Evolutionary conservation across 2,329 filamentous ascomycete species (phyloP).

Genomic region (Diaporthe humulicola): DNA sequence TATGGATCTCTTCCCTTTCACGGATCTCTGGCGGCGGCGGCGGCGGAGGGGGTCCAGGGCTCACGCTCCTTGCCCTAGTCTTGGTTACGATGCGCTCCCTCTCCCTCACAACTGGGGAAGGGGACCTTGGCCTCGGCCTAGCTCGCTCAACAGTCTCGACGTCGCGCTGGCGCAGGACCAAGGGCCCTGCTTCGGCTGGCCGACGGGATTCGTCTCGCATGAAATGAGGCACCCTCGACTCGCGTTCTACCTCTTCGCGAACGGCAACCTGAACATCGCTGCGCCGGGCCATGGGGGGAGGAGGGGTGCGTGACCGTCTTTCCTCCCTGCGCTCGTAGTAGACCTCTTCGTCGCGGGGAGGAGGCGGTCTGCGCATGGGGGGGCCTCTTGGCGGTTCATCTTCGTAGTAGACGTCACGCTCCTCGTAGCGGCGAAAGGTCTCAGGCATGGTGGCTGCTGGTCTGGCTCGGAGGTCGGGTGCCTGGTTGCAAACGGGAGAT

Average conservation of each 20-base stretch:
- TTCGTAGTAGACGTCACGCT: conserved; percentile 60
- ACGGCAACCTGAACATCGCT: conserved; percentile 55
- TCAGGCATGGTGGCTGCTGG: conserved; percentile 44
- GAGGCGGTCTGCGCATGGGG: conserved; percentile 32
- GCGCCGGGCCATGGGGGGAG: conserved; percentile 38
- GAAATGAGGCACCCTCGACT: conserved; percentile 62
- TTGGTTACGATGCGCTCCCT: conserved; percentile 56
- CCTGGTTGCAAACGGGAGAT: conserved; percentile 27
- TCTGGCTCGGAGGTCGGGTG: conserved; percentile 9
- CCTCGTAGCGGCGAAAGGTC: conserved; percentile 54
- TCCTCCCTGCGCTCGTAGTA: conserved; percentile 38
- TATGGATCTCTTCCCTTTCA: conserved; percentile 49
- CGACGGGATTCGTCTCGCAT: conserved; percentile 64
- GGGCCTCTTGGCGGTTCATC: conserved; percentile 40
- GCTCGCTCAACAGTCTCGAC: conserved; percentile 66
- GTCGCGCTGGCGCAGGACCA: conserved; percentile 68
- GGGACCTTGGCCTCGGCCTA: conserved; percentile 60
- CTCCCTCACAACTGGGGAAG: conserved; percentile 57
- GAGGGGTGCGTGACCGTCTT: conserved; percentile 34
- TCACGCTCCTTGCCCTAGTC: conserved; percentile 58
- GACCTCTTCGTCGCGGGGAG: conserved; percentile 39
- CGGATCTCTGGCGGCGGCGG: conserved; percentile 42
- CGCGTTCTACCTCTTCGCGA: conserved; percentile 58
- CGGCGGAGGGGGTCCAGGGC: conserved; percentile 49
- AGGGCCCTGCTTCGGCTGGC: conserved; percentile 59